phyloP scores from a whole-genome alignment of 306 rosid species.

The Acmispon strigosus region DNA sequence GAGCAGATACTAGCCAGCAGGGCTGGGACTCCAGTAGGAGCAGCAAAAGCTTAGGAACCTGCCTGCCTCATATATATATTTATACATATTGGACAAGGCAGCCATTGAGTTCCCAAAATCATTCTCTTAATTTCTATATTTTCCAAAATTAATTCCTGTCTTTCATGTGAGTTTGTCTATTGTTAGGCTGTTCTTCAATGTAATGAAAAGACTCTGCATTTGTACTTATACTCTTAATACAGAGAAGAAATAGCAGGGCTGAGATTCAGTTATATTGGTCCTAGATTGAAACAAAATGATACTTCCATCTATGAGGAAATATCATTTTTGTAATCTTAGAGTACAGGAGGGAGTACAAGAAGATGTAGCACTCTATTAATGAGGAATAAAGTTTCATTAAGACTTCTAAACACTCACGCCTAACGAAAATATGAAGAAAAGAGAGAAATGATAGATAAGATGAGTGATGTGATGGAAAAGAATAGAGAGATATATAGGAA shows the following conservation, averaged over 20 bases:
- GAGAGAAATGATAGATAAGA: too few species aligned
- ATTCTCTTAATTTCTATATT: slow-evolving; percentile 2
- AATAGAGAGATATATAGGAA: too few species aligned
- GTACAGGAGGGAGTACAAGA: too few species aligned
- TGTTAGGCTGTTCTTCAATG: slow-evolving; percentile 38
- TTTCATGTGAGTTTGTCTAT: slow-evolving; percentile 21
- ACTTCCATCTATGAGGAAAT: too few species aligned
- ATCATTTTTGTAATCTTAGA: too few species aligned
- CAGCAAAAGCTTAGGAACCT: slow-evolving; percentile 50
- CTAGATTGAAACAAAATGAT: background rate
- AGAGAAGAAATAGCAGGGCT: slow-evolving; percentile 31
- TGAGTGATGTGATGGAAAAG: too few species aligned
- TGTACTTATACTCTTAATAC: slow-evolving; percentile 31
- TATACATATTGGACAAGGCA: slow-evolving; percentile 23
- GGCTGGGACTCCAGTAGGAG: slow-evolving; percentile 50
- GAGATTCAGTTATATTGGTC: slow-evolving; percentile 31
- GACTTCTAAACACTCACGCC: too few species aligned
- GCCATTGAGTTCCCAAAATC: slow-evolving; percentile 9
- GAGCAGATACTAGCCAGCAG: slow-evolving; percentile 69
- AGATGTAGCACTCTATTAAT: too few species aligned
- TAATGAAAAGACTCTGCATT: slow-evolving; percentile 30
- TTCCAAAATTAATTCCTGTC: slow-evolving; percentile 18
- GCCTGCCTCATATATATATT: background rate
- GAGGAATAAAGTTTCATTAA: too few species aligned
- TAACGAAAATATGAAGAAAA: too few species aligned